These are phyloP conservation scores for Schizothecium vesticola DNA, from an alignment of 495 filamentous ascomycete species.

Conservation along the genomic window DNA sequence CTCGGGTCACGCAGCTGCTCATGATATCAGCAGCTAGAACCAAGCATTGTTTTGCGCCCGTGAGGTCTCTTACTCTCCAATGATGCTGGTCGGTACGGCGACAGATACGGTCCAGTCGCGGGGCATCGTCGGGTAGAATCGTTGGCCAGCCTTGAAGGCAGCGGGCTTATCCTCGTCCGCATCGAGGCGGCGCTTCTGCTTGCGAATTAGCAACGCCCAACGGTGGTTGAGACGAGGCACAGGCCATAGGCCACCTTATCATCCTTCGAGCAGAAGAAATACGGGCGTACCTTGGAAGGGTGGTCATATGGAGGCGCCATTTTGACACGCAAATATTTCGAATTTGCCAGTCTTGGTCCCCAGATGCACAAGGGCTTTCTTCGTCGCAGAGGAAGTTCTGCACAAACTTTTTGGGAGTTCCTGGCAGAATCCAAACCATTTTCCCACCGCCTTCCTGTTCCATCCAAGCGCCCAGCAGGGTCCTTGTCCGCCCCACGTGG, in stretches of 20 bases:
- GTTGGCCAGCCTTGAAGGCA: conserved; percentile 11
- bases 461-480: conserved; percentile 1
- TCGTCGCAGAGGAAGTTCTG: neutral
- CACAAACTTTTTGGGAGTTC: conserved; percentile 5
- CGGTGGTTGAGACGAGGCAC: neutral
- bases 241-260: neutral
- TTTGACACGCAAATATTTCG: neutral
- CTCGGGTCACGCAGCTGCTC: conserved; percentile 45
- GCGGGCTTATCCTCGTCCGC: conserved; percentile 25
- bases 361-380: neutral
- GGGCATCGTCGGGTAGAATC: conserved; percentile 34
- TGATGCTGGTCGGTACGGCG: conserved; percentile 43
- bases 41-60: neutral
- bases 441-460: conserved; percentile 5
- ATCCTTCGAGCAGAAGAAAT: neutral
- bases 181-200: conserved; percentile 41
- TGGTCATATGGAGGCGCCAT: conserved; percentile 14
- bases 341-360: neutral
- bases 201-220: neutral
- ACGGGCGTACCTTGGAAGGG: conserved; percentile 20
- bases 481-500: neutral
- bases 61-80: conserved; percentile 38
- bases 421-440: conserved; percentile 8
- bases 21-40: conserved; percentile 3
- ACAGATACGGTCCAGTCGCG: conserved; percentile 46